These are phyloP conservation scores for Globisporangium cylindrosporum DNA, from an alignment of 352 stramenopile species.

Conservation along the genomic window DNA sequence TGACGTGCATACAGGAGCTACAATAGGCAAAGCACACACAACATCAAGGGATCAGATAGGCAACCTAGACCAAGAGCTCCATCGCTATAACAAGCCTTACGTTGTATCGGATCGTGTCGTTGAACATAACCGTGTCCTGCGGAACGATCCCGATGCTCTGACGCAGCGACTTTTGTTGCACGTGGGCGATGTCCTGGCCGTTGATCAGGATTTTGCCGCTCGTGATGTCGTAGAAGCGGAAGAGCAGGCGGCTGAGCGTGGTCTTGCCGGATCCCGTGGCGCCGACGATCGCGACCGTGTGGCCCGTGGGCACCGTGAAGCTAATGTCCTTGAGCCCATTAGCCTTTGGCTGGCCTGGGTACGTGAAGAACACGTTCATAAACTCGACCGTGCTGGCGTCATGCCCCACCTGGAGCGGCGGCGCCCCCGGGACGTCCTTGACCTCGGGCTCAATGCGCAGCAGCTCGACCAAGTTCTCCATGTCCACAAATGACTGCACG, in stretches of 20 bases:
- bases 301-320: slow-evolving; percentile 64
- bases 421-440: slow-evolving; percentile 79
- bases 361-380: slow-evolving; percentile 90
- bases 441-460: slow-evolving; percentile 93
- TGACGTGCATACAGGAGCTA: slow-evolving; percentile 86
- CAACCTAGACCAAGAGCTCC: too few species aligned
- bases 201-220: slow-evolving; percentile 84
- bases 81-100: slow-evolving; percentile 56
- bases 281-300: slow-evolving; percentile 94
- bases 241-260: slow-evolving; percentile 93
- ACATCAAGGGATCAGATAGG: too few species aligned
- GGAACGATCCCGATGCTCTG: slow-evolving; percentile 93
- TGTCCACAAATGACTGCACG: slow-evolving; percentile 95
- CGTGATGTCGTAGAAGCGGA: slow-evolving; percentile 95
- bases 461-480: slow-evolving; percentile 95
- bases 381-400: slow-evolving; percentile 84
- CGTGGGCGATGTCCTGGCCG: slow-evolving; percentile 81
- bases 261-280: slow-evolving; percentile 92
- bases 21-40: too few species aligned
- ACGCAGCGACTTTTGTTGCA: slow-evolving; percentile 90
- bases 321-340: slow-evolving; percentile 88
- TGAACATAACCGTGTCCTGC: slow-evolving; percentile 97
- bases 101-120: slow-evolving; percentile 95
- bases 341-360: slow-evolving; percentile 79
- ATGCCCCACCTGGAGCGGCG: slow-evolving; percentile 35